phyloP scores from a whole-genome alignment of 2,329 filamentous ascomycete species.

The Pseudocercospora fuligena region DNA sequence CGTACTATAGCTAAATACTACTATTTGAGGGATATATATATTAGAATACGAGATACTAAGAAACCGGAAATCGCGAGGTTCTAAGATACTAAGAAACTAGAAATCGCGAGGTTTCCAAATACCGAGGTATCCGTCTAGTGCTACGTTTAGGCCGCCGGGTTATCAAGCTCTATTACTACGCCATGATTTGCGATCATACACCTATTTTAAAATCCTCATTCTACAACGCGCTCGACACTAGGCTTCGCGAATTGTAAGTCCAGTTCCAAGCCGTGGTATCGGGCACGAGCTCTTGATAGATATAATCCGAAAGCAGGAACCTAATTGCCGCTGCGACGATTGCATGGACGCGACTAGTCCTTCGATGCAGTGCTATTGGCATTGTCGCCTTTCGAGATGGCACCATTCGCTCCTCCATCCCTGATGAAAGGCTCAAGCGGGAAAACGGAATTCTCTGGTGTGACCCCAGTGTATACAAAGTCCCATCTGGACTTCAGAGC shows the following conservation, averaged over 20 bases:
- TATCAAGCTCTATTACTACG: not conserved
- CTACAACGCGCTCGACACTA: not conserved
- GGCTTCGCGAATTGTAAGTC: not conserved
- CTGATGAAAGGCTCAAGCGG: constrained; percentile 60
- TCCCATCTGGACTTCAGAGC: constrained; percentile 54
- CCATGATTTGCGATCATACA: not conserved
- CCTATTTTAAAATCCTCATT: not conserved
- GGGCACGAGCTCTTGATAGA: not conserved
- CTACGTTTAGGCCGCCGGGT: too few species aligned
- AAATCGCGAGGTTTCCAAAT: too few species aligned
- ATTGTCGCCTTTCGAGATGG: constrained; percentile 44
- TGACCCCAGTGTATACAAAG: constrained; percentile 59
- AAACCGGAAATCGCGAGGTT: too few species aligned
- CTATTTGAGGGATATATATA: too few species aligned
- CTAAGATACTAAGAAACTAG: too few species aligned
- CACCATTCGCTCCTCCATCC: constrained; percentile 34
- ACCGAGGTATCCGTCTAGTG: too few species aligned
- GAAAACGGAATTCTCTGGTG: constrained; percentile 59
- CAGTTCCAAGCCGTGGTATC: not conserved
- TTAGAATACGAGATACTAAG: too few species aligned
- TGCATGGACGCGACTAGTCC: not conserved
- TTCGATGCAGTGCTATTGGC: not conserved
- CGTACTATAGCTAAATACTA: too few species aligned
- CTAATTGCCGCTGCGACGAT: not conserved
- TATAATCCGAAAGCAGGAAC: not conserved